Conservation (phyloP, 1,139 yeast genomes). For the Sugiyamaella xylanicola region DNA sequence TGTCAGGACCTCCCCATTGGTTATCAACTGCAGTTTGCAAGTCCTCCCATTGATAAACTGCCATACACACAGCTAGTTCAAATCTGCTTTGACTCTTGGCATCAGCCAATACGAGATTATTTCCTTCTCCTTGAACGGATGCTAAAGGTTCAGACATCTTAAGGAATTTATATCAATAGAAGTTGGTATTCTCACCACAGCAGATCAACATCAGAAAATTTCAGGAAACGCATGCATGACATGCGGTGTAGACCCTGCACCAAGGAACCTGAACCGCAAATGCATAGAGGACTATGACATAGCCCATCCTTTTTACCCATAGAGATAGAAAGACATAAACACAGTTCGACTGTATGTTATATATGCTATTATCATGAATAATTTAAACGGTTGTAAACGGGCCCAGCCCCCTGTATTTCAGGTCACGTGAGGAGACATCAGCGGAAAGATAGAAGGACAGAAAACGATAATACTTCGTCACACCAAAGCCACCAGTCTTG, state of each 20-base stretch:
- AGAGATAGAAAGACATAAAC: no score
- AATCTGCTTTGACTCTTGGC: constrained; percentile 77
- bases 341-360: no score
- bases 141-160: constrained; percentile 22
- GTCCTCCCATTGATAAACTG: constrained; percentile 85
- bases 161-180: background rate
- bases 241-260: background rate
- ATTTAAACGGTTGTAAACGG: no score
- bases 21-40: constrained; percentile 91
- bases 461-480: no score
- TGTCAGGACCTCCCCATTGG: constrained; percentile 94
- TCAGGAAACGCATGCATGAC: background rate
- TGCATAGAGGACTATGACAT: no score
- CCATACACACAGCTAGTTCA: constrained; percentile 94
- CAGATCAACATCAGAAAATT: background rate
- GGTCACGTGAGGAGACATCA: no score
- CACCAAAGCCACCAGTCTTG: no score
- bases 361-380: no score
- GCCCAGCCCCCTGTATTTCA: no score
- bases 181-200: background rate
- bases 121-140: constrained; percentile 35
- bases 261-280: no score
- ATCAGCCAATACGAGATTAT: constrained; percentile 55
- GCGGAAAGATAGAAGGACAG: no score
- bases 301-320: no score